Percentiles rank a stretch among this genome's conserved stretches.
phyloP scores from a whole-genome alignment of 179 eudicot genomes.

The Vitellaria paradoxa region DNA sequence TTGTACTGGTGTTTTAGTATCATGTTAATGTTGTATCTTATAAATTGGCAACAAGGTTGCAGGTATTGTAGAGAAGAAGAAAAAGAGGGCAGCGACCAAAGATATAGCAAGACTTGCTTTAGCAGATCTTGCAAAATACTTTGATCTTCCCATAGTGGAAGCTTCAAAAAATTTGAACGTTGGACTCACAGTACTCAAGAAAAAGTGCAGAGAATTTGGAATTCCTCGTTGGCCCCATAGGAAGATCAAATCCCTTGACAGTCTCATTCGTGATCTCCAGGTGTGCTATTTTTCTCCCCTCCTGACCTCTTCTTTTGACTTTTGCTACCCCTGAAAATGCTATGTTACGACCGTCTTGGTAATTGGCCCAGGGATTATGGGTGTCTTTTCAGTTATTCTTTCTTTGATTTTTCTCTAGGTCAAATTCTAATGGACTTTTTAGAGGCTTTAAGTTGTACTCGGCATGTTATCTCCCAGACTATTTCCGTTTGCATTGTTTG shows the following conservation, averaged over 20 bases:
- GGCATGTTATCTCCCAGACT: not conserved
- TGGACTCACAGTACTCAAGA: conserved; percentile 39
- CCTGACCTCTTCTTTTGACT: not conserved
- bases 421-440: conserved; percentile 3
- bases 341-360: not conserved
- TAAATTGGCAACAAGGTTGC: conserved; percentile 4
- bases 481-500: not conserved
- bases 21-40: not conserved
- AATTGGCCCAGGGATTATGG: not conserved
- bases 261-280: conserved; percentile 36
- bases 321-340: not conserved
- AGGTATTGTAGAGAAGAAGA: conserved; percentile 26
- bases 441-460: not conserved
- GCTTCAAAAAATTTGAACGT: conserved; percentile 33
- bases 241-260: conserved; percentile 40
- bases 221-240: conserved; percentile 49
- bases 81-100: conserved; percentile 23
- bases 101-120: conserved; percentile 24
- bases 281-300: conserved; percentile 11
- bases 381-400: not conserved
- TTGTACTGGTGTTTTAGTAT: not conserved
- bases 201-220: conserved; percentile 36
- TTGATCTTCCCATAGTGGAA: conserved; percentile 36
- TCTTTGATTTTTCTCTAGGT: not conserved
- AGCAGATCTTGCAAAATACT: conserved; percentile 34